Evolutionary conservation across 441 rosid species (phyloP), one percentile per base, ranked within the genome.

Genomic region (Adansonia gregorii): DNA sequence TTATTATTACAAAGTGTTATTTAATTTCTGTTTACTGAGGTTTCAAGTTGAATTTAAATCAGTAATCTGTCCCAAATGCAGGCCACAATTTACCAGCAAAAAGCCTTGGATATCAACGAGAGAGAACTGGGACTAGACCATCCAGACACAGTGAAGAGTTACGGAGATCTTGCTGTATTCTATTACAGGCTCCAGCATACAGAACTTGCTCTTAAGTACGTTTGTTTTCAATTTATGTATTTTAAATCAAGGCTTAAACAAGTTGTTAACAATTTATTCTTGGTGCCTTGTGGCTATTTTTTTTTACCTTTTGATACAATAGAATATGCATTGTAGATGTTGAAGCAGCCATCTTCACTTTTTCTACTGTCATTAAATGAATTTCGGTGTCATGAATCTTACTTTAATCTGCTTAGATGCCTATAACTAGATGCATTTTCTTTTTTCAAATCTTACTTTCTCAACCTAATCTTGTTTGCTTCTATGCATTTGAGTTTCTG

Each of bases 161-260:
- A 91, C 51, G 94, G 94, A 72, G 94, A 91, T 85, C 94, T 91
- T 86, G 94, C 93, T 81, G 94, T 91, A 77, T 91, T 91, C 81
- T 91, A 91, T 83, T 91, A 91, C 83, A 86, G 94, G 82, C 94
- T 91, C 74, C 94, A 91, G 77, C 93, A 89, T 68, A 91, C 93
- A 24, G 94, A 89, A 84, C 81, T 91, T 59, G 93, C 94, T 88
- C 93, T 91, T 81, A 87, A 89, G 94, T 91, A 89, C 76, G 86
- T 39, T 76, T 67, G 54, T 76, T 17, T 76, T 39, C 27, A 10
- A 75, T 46, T 68, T 76, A 55, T 20, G 35, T 10, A 52, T 52
- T 14, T 75, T 61, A 6, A 14, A 39, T 69, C 54, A 27, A 51
- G 64, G 48, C 54, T 5, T 55, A 17, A 31, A 69, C 46, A 14